A percentile compares a stretch with the other conserved stretches of the same genome.
Evolutionary conservation across 2,329 filamentous ascomycete species (phyloP).

Genomic region (Microsporum ferrugineum): DNA sequence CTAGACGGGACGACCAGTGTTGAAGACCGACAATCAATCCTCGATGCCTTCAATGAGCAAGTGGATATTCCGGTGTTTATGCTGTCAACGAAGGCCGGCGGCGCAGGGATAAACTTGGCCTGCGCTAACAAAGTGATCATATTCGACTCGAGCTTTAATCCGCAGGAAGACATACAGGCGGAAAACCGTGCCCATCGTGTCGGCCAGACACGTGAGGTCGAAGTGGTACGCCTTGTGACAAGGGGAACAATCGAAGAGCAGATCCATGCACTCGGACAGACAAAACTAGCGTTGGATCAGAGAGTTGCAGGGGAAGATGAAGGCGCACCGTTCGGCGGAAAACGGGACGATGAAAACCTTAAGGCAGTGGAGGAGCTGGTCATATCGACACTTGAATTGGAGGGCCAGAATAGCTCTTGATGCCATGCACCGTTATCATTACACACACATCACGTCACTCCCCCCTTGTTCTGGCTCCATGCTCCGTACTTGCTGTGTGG

Average conservation of each 20-base stretch:
- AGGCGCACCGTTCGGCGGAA: constrained; percentile 41
- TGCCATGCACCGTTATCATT: neutral
- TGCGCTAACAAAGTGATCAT: constrained; percentile 96
- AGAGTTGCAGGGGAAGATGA: constrained; percentile 50
- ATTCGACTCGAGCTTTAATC: constrained; percentile 95
- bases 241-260: constrained; percentile 80
- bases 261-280: constrained; percentile 80
- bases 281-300: constrained; percentile 81
- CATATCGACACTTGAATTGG: constrained; percentile 21
- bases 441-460: no score
- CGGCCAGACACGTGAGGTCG: constrained; percentile 79
- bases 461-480: no score
- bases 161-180: constrained; percentile 94
- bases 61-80: constrained; percentile 76
- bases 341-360: constrained; percentile 34
- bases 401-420: neutral
- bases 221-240: constrained; percentile 76
- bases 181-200: constrained; percentile 95
- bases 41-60: constrained; percentile 74
- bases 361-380: constrained; percentile 42
- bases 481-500: no score
- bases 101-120: constrained; percentile 93
- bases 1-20: constrained; percentile 78
- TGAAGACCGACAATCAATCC: constrained; percentile 69
- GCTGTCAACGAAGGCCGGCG: constrained; percentile 83